Conservation (phyloP, 148 eudicot genomes). For the Pharnaceum exiguum region DNA sequence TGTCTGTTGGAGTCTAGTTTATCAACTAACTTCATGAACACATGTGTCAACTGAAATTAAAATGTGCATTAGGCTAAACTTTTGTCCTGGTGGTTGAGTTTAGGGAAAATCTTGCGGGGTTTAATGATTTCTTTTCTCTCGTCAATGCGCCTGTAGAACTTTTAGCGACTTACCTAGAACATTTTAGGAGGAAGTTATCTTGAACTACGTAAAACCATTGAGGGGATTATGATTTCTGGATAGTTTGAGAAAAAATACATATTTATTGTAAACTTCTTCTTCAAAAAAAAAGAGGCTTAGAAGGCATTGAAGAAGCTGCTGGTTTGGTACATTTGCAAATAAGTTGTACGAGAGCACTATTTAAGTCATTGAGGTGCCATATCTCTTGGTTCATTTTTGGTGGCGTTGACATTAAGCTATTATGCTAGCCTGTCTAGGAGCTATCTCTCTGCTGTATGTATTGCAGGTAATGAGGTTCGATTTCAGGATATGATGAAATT, state of each 20-base stretch:
- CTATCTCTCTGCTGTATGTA: neutral
- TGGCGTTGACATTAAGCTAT: neutral
- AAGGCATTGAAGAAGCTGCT: neutral
- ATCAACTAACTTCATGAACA: no score
- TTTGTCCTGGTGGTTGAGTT: no score
- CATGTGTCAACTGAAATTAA: no score
- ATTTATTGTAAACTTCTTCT: neutral
- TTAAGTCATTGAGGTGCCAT: neutral
- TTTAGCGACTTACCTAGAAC: no score
- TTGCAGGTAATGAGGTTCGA: conserved; percentile 1
- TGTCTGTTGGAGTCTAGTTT: no score
- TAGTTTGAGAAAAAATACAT: neutral
- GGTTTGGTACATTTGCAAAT: conserved; percentile 1
- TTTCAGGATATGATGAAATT: conserved; percentile 1
- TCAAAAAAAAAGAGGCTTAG: conserved; percentile 1
- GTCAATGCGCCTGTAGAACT: no score
- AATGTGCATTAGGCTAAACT: no score
- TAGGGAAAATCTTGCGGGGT: no score
- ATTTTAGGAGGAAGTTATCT: no score
- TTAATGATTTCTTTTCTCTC: no score
- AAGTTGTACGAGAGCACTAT: neutral
- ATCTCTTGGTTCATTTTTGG: neutral
- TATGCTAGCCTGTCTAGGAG: neutral
- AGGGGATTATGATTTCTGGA: neutral
- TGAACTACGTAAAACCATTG: no score